Percentiles rank a stretch among this genome's conserved stretches.
Conservation (phyloP, 305 asterid species). For the Solanum hybrid region DNA sequence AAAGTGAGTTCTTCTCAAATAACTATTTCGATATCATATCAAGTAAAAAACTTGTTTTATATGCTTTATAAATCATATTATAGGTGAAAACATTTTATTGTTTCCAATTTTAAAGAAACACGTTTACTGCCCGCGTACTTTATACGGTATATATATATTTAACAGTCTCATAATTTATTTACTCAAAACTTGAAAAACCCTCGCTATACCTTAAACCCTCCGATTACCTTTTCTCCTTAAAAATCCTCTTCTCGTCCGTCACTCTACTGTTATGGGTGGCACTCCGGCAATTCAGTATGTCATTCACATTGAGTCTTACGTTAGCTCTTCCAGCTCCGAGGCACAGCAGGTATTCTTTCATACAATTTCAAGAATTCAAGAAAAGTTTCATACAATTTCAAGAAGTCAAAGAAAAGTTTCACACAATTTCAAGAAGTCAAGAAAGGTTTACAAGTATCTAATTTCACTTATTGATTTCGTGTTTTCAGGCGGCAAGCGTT, state of each 20-base stretch:
- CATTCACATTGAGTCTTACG: conserved; percentile 66
- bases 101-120: background rate
- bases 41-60: background rate
- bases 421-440: background rate
- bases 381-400: background rate
- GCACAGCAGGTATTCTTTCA: conserved; percentile 43
- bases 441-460: background rate
- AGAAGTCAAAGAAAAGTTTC: background rate
- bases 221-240: conserved; percentile 7
- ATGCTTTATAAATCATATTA: background rate
- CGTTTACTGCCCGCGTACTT: background rate
- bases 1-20: background rate
- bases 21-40: background rate
- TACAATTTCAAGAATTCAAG: background rate
- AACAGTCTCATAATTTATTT: background rate
- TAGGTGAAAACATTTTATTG: background rate
- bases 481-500: conserved; percentile 54
- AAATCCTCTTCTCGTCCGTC: background rate
- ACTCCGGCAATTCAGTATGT: conserved; percentile 27
- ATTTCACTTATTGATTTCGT: background rate
- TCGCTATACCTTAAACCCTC: conserved; percentile 13
- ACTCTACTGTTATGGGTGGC: background rate
- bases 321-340: conserved; percentile 53
- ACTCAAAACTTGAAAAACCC: conserved; percentile 1
- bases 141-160: background rate